Conservation (phyloP, 2,329 filamentous ascomycete species). For the Hymenoscyphus linearis region DNA sequence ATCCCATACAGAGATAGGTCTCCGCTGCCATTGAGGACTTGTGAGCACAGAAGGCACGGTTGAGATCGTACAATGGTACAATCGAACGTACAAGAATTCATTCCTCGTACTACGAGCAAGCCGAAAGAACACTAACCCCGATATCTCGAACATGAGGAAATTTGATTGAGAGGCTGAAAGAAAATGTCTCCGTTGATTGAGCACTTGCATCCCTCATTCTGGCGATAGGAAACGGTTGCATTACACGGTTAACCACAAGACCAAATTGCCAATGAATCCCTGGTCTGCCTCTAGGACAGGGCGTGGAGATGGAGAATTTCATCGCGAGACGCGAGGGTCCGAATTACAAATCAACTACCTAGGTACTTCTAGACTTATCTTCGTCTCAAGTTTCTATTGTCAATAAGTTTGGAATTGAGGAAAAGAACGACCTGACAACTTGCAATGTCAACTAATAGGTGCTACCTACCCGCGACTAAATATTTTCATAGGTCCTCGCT, state of each 20-base stretch:
- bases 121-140: not conserved
- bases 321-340: not conserved
- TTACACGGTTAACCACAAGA: not conserved
- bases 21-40: not conserved
- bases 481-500: too few relatives aligned
- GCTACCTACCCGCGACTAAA: too few relatives aligned
- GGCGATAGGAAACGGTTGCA: not conserved
- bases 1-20: not conserved
- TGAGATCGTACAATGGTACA: not conserved
- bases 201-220: not conserved
- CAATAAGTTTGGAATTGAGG: too few relatives aligned
- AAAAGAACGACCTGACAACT: too few relatives aligned
- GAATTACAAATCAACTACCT: not conserved
- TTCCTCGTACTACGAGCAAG: not conserved
- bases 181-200: not conserved
- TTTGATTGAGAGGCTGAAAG: not conserved
- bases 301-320: not conserved
- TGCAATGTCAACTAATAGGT: too few relatives aligned
- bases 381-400: too few relatives aligned
- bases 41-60: not conserved
- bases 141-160: not conserved
- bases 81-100: too few relatives aligned
- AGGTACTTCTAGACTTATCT: too few relatives aligned
- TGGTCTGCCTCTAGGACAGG: not conserved
- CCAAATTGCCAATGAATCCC: not conserved